These are phyloP conservation scores for Irpex rosettiformis DNA, from an alignment of 1,284 basidiomycete species.

Conservation along the genomic window DNA sequence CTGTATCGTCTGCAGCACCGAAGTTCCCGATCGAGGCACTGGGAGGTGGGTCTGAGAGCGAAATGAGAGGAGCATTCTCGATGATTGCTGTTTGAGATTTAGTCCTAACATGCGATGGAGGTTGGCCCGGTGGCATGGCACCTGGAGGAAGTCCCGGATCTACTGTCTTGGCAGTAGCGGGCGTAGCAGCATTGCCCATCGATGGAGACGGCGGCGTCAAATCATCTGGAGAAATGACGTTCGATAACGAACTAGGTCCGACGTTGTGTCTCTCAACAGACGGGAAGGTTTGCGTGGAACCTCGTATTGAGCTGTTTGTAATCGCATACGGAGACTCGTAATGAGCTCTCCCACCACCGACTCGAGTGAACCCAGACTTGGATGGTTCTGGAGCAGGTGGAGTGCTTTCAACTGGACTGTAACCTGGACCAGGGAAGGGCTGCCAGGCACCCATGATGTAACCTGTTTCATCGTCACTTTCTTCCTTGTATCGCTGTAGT, in stretches of 20 bases:
- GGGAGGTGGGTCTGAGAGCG: constrained; percentile 7
- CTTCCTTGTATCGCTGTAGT: constrained; percentile 71
- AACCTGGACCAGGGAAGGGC: constrained; percentile 56
- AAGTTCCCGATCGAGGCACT: constrained; percentile 5
- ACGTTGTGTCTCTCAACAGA: constrained; percentile 50
- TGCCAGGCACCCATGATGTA: constrained; percentile 86
- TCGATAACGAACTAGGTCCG: constrained; percentile 21
- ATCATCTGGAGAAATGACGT: constrained; percentile 27
- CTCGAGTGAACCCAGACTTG: constrained; percentile 68
- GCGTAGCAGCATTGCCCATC: constrained; percentile 33
- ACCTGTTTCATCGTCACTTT: constrained; percentile 74
- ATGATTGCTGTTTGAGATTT: constrained; percentile 79
- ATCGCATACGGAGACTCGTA: constrained; percentile 79
- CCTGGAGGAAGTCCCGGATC: constrained; percentile 50
- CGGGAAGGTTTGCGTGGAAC: constrained; percentile 58
- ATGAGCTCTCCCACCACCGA: constrained; percentile 76
- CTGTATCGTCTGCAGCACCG: constrained; percentile 7
- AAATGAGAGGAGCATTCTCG: constrained; percentile 44
- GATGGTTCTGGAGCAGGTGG: constrained; percentile 33
- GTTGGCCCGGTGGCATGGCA: constrained; percentile 48
- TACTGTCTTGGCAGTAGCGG: constrained; percentile 5
- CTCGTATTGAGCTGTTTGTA: constrained; percentile 21
- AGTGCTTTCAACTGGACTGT: constrained; percentile 41
- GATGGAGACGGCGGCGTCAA: constrained; percentile 51
- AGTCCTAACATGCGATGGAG: constrained; percentile 57